phyloP scores from a whole-genome alignment of 2,329 filamentous ascomycete genomes.

The Dactylellina leptospora region DNA sequence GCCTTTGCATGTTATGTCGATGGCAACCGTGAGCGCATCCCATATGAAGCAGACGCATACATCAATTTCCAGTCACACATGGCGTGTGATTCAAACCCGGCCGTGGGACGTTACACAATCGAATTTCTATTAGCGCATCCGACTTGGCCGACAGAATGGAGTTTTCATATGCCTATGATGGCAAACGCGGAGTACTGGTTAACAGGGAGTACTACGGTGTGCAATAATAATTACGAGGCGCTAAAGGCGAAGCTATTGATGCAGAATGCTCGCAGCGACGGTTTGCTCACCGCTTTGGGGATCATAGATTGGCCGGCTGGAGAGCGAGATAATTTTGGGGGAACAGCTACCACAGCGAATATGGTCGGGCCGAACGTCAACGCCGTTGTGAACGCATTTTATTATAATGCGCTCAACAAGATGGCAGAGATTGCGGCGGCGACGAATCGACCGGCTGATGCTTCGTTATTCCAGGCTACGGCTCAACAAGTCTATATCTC shows the following conservation, averaged over 20 bases:
- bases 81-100: conserved; percentile 21
- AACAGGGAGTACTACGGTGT: conserved; percentile 8
- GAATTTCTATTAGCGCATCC: conserved; percentile 19
- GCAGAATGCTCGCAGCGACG: conserved; percentile 19
- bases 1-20: conserved; percentile 25
- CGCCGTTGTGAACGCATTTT: conserved; percentile 26
- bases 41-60: conserved; percentile 30
- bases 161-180: conserved; percentile 34
- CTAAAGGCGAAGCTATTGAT: conserved; percentile 25
- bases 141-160: conserved; percentile 35
- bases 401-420: conserved; percentile 17
- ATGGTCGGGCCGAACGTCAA: conserved; percentile 17
- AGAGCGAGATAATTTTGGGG: conserved; percentile 11
- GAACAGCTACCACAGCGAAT: background rate
- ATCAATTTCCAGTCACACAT: conserved; percentile 33
- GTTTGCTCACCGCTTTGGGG: conserved; percentile 6
- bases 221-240: conserved; percentile 14
- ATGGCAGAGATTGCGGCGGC: conserved; percentile 23
- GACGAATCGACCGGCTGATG: background rate
- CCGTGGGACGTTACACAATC: conserved; percentile 17
- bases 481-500: conserved; percentile 14
- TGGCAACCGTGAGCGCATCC: conserved; percentile 27
- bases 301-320: conserved; percentile 27
- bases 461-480: background rate
- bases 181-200: conserved; percentile 17